A percentile compares a stretch with the other conserved stretches of the same genome.
Conservation (phyloP, 768 basidiomycete genomes). For the Lactifluus subvellereus region DNA sequence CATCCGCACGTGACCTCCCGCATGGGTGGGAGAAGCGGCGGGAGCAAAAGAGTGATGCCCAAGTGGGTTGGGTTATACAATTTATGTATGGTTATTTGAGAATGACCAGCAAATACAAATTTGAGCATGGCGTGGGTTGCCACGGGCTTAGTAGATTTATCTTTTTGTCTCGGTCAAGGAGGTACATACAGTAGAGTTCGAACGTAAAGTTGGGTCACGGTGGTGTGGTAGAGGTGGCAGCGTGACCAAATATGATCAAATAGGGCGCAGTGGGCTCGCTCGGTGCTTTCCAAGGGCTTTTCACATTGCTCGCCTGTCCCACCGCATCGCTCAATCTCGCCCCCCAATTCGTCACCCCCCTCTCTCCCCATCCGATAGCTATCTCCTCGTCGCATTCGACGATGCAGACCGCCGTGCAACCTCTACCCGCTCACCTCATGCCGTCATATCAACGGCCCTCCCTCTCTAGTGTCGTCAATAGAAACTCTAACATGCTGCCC, state of each 20-base stretch:
- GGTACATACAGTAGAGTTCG: slow-evolving; percentile 1
- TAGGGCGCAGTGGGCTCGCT: slow-evolving; percentile 21
- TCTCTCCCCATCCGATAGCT: slow-evolving; percentile 42
- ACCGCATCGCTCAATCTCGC: slow-evolving; percentile 21
- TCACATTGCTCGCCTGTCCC: slow-evolving; percentile 24
- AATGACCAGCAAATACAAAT: neutral
- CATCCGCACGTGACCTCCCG: slow-evolving; percentile 9
- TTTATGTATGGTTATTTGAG: too few species aligned
- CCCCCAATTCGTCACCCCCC: slow-evolving; percentile 25
- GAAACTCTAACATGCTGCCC: slow-evolving; percentile 47
- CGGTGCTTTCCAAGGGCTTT: slow-evolving; percentile 23
- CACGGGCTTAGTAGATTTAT: neutral
- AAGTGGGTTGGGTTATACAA: neutral
- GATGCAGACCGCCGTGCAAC: slow-evolving; percentile 73
- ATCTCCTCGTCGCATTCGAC: slow-evolving; percentile 44
- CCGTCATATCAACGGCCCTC: slow-evolving; percentile 60
- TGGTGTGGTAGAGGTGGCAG: slow-evolving; percentile 19
- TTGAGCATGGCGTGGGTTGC: neutral
- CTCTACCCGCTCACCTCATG: slow-evolving; percentile 53
- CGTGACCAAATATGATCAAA: slow-evolving; percentile 26
- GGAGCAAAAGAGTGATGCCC: slow-evolving; percentile 1
- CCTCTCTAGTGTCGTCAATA: slow-evolving; percentile 39
- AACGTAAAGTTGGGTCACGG: slow-evolving; percentile 17
- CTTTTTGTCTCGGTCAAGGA: slow-evolving; percentile 6
- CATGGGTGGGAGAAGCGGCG: neutral